Evolutionary conservation across 768 basidiomycete genomes (phyloP).

Genomic region (Krasilnikovozyma curviuscula): DNA sequence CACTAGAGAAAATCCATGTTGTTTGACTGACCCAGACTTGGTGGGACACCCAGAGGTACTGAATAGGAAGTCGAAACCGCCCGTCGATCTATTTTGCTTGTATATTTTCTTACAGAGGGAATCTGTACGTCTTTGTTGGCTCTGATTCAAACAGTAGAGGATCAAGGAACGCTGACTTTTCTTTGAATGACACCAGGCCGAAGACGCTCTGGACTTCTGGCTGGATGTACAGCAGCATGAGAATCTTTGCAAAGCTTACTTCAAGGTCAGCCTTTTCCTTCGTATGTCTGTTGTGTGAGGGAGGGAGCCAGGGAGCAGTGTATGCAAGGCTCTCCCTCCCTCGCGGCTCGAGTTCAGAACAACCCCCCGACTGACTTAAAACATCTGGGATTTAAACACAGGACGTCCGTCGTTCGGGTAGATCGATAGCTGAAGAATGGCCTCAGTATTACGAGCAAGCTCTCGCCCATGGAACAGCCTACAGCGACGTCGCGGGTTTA

Average conservation of each 20-base stretch:
- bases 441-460: conserved; percentile 96
- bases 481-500: conserved; percentile 69
- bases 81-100: conserved; percentile 97
- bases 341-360: background rate
- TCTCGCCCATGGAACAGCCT: conserved; percentile 73
- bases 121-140: no score
- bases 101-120: no score
- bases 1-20: no score
- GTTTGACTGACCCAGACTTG: no score
- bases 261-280: conserved; percentile 37
- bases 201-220: conserved; percentile 97
- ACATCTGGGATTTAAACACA: conserved; percentile 1
- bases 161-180: no score
- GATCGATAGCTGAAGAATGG: conserved; percentile 89
- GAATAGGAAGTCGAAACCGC: conserved; percentile 71
- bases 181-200: conserved; percentile 82
- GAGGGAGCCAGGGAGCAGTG: background rate
- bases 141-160: no score
- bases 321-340: background rate
- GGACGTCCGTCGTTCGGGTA: conserved; percentile 86
- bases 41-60: conserved; percentile 74
- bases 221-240: conserved; percentile 98
- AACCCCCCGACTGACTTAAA: background rate
- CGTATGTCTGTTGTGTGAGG: background rate
- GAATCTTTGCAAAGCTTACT: conserved; percentile 93